phyloP scores from a whole-genome alignment of 139 green algal species.

The Zygnema cylindricum region DNA sequence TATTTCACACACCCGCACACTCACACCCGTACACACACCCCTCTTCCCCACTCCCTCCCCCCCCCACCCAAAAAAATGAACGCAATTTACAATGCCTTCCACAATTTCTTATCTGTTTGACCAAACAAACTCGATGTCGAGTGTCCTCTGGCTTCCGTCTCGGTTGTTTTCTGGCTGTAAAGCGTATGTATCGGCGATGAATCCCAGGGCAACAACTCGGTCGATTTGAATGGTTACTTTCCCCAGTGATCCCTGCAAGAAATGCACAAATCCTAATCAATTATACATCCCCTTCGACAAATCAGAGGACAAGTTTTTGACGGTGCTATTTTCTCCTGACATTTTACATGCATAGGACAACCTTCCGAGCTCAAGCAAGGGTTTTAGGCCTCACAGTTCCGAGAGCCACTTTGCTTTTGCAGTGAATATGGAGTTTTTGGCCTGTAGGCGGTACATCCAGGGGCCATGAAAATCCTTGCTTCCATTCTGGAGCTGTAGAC shows the following conservation, averaged over 20 bases:
- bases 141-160: conserved; percentile 35
- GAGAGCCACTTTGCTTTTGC: conserved; percentile 42
- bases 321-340: too few species aligned
- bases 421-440: conserved; percentile 46
- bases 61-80: conserved; percentile 6
- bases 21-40: too few species aligned
- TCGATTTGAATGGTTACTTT: conserved; percentile 53
- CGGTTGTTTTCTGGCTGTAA: conserved; percentile 49
- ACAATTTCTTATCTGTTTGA: conserved; percentile 4
- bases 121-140: conserved; percentile 53
- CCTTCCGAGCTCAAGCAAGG: not conserved
- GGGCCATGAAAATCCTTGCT: conserved; percentile 47
- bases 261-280: not conserved
- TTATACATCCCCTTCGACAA: conserved; percentile 2
- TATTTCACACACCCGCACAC: too few species aligned
- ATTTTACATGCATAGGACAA: conserved; percentile 5
- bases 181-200: conserved; percentile 30
- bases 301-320: too few species aligned
- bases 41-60: too few species aligned
- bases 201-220: conserved; percentile 33
- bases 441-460: conserved; percentile 28
- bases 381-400: conserved; percentile 1
- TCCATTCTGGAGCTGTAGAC: conserved; percentile 35
- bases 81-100: not conserved
- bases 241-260: conserved; percentile 42